These are phyloP conservation scores for Claviceps lovelessii DNA, from an alignment of 2,329 filamentous ascomycete genomes.

Conservation along the genomic window DNA sequence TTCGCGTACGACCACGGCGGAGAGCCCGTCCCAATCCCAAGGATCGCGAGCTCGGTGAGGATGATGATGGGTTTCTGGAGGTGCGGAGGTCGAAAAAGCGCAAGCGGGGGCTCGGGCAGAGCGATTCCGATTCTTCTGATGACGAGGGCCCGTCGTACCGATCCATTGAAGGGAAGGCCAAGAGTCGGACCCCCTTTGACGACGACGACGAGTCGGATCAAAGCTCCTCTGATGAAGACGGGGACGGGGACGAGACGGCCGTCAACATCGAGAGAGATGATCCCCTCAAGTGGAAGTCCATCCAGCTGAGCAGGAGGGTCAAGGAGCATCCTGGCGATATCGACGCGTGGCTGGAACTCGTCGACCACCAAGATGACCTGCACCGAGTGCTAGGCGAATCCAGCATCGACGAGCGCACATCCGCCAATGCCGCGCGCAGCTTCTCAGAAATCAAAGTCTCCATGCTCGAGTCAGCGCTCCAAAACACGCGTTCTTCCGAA, in stretches of 20 bases:
- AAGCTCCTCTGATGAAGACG: slow-evolving; percentile 18
- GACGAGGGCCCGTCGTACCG: slow-evolving; percentile 44
- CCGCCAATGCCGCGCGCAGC: slow-evolving; percentile 48
- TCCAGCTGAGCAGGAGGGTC: slow-evolving; percentile 48
- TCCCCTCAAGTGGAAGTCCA: slow-evolving; percentile 37
- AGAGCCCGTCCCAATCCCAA: not conserved
- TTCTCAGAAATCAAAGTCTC: slow-evolving; percentile 68
- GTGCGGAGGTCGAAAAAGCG: slow-evolving; percentile 29
- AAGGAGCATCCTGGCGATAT: slow-evolving; percentile 53
- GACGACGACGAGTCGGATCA: slow-evolving; percentile 38
- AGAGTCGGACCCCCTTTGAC: slow-evolving; percentile 28
- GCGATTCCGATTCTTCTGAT: slow-evolving; percentile 29
- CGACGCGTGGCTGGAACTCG: slow-evolving; percentile 62
- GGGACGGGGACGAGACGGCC: slow-evolving; percentile 21
- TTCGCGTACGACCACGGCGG: slow-evolving; percentile 23
- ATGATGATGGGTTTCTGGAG: slow-evolving; percentile 33
- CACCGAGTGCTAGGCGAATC: slow-evolving; percentile 32
- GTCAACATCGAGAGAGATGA: slow-evolving; percentile 22
- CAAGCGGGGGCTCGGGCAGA: slow-evolving; percentile 17
- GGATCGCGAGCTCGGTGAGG: slow-evolving; percentile 4
- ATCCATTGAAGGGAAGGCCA: slow-evolving; percentile 51
- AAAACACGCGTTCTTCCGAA: slow-evolving; percentile 31
- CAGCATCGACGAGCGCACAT: slow-evolving; percentile 28
- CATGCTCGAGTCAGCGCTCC: slow-evolving; percentile 64
- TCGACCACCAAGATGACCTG: slow-evolving; percentile 60